Evolutionary conservation across 192 early-diverging fungal species (phyloP).

Genomic region (Anaeromyces robustus): DNA sequence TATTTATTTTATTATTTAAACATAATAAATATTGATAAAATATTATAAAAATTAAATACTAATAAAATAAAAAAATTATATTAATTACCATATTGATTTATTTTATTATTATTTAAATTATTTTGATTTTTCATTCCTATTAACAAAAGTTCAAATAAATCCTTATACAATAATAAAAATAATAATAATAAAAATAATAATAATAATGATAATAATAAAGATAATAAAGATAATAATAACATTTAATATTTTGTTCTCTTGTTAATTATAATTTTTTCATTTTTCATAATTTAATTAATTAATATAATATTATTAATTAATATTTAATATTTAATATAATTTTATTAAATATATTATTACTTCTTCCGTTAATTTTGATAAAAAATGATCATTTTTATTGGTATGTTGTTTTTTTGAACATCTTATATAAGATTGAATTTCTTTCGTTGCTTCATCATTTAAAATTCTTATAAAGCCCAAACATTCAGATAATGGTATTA

Average conservation of each 20-base stretch:
- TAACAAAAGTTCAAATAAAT: neutral
- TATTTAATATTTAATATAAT: too few species aligned
- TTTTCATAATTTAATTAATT: too few species aligned
- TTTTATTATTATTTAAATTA: neutral
- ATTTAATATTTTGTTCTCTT: too few species aligned
- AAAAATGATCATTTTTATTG: neutral
- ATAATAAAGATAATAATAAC: too few species aligned
- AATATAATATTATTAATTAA: too few species aligned
- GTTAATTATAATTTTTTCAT: too few species aligned
- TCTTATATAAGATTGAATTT: neutral
- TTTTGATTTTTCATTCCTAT: neutral
- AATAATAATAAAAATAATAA: too few species aligned
- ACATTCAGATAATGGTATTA: neutral
- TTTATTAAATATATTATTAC: neutral
- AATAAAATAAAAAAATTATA: too few species aligned
- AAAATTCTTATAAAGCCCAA: neutral
- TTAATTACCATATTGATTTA: neutral
- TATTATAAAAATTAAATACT: too few species aligned
- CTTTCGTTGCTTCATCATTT: neutral
- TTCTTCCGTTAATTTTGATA: neutral
- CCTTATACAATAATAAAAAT: neutral
- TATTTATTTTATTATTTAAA: too few species aligned
- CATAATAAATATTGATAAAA: too few species aligned
- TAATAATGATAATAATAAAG: too few species aligned
- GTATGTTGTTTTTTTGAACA: neutral